Evolutionary conservation across 306 rosid species (phyloP).

Genomic region (Rosa lucieae): DNA sequence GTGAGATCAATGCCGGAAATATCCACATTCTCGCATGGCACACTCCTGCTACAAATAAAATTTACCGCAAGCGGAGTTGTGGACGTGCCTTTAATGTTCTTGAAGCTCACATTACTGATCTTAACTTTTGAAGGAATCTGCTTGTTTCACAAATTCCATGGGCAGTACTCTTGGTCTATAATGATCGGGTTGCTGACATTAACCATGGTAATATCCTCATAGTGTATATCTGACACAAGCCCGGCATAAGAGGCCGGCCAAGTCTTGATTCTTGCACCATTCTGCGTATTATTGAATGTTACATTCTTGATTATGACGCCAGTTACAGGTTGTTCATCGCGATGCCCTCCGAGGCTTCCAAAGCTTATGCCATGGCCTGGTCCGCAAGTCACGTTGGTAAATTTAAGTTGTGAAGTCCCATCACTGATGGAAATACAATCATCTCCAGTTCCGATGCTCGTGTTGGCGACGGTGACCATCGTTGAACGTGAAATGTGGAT

Average conservation of each 20-base stretch:
- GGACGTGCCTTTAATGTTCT: background rate
- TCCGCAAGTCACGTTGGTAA: background rate
- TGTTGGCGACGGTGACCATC: background rate
- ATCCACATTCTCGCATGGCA: background rate
- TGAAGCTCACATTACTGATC: background rate
- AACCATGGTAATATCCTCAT: background rate
- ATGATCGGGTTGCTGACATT: background rate
- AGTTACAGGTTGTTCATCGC: background rate
- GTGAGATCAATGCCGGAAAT: background rate
- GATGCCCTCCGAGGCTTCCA: background rate
- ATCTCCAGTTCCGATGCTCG: background rate
- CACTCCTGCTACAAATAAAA: background rate
- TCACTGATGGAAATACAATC: background rate
- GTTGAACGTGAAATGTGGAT: background rate
- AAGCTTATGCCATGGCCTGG: constrained; percentile 3
- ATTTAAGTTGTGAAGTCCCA: background rate
- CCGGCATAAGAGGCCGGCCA: background rate
- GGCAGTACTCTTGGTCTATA: constrained; percentile 1
- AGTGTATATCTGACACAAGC: background rate
- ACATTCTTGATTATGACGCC: background rate
- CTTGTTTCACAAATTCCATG: background rate
- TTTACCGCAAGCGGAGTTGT: background rate
- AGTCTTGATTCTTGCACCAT: constrained; percentile 1
- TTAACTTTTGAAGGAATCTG: background rate
- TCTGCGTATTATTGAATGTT: background rate